Base-by-base conservation (phyloP, 768 basidiomycete species). In the Kwoniella bestiolae region DNA sequence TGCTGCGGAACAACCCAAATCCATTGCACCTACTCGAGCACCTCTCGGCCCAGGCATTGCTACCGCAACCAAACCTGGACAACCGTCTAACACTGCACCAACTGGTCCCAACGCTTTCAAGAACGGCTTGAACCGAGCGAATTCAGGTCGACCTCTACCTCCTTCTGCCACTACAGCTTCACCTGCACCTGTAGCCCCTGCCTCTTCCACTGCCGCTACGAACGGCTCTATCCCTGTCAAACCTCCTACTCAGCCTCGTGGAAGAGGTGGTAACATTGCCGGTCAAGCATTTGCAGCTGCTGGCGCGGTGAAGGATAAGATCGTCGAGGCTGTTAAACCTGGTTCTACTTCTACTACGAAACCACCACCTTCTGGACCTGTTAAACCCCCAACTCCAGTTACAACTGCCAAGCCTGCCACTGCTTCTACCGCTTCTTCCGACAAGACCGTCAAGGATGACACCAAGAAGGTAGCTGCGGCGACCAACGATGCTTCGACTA, bases 401-500 rank as follows among this genome's bases (percentile, higher is more conserved):
- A 34, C 56, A 3, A 46, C 59, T 44, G 56, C 63, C 29, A 64
- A 62, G 18, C 49, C 70, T 50, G 46, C 49, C 6, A 55, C 64
- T 47, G 12, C 60, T 46, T 35, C 53, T 25, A 18, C 55, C 5
- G 28, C 25, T 34, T 32, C 31, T 26, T 47, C 50, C 11, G 50
- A 51, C 21, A 68, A 68, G 45, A 41, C 64, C 1, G 50, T 38
- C 25, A 60, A 50, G 28, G 63, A 61, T 11, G 63, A 61, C 4
- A 50, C 28, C 26, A 65, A 69, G 26, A 53, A 68, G 34, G 21
- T 35, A 31, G 50, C 58, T 29, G 16, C 58, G 35, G 49, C 64
- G 14, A 51, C 49, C 7, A 47, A 76, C 29, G 74, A 80, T 7
- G 81, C 83, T 55, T 66, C 77, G 9, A 80, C 81, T 76, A 84